Conservation (phyloP, 2,329 filamentous ascomycete species). For the Chrysoporthe puriensis region DNA sequence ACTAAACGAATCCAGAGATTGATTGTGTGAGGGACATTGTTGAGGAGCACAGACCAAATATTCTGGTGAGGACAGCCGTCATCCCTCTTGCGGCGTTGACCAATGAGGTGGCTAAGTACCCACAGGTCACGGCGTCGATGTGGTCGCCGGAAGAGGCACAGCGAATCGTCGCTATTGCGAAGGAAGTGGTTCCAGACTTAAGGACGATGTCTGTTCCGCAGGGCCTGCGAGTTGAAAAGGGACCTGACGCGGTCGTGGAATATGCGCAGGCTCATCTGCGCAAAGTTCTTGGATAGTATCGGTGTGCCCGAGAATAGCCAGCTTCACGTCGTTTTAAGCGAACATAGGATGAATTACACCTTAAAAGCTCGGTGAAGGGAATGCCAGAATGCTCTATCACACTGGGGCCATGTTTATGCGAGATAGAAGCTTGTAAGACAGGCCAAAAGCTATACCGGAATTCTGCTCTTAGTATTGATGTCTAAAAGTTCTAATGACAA, state of each 20-base stretch:
- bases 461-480: not conserved
- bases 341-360: not conserved
- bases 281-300: slow-evolving; percentile 27
- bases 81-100: not conserved
- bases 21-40: slow-evolving; percentile 1
- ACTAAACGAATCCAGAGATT: slow-evolving; percentile 10
- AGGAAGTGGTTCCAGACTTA: slow-evolving; percentile 47
- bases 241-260: slow-evolving; percentile 56
- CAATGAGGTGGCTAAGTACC: too few species aligned
- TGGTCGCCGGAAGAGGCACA: slow-evolving; percentile 49
- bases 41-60: slow-evolving; percentile 12
- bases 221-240: slow-evolving; percentile 53
- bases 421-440: too few species aligned
- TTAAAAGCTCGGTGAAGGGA: not conserved
- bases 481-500: not conserved
- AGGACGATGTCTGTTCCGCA: slow-evolving; percentile 55
- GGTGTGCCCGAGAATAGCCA: not conserved
- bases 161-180: slow-evolving; percentile 48
- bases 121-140: slow-evolving; percentile 40
- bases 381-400: not conserved
- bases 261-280: slow-evolving; percentile 49
- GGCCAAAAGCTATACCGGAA: not conserved
- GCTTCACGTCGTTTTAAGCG: not conserved
- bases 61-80: not conserved
- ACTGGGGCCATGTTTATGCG: not conserved